A percentile compares a stretch with the other conserved stretches of the same genome.
Conservation (phyloP, 2,329 filamentous ascomycete genomes). For the Claviceps monticola region DNA sequence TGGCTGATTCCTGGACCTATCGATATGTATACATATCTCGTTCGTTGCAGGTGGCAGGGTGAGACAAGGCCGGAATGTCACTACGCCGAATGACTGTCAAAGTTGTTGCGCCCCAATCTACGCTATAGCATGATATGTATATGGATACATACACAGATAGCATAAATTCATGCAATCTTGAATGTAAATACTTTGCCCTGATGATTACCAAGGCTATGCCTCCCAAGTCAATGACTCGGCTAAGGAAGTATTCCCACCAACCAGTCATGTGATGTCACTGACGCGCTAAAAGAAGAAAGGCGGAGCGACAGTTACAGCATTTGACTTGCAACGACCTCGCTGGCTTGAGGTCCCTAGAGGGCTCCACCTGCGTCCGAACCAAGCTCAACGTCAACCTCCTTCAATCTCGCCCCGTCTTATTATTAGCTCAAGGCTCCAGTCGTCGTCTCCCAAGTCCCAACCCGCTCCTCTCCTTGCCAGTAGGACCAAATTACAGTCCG, state of each 20-base stretch:
- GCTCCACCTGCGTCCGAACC: constrained; percentile 24
- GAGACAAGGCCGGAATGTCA: background rate
- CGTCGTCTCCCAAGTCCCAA: constrained; percentile 5
- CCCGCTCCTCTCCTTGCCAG: constrained; percentile 1
- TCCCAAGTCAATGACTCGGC: no score
- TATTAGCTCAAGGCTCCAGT: constrained; percentile 4
- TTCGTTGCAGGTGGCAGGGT: background rate
- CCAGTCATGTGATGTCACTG: constrained; percentile 27
- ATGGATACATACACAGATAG: no score
- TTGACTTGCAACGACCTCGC: constrained; percentile 7
- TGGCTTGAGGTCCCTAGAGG: constrained; percentile 7
- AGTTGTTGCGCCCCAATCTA: background rate
- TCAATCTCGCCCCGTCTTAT: constrained; percentile 19
- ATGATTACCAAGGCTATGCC: no score
- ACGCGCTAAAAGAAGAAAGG: background rate
- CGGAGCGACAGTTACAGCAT: background rate
- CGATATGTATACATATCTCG: no score
- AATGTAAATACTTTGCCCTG: no score
- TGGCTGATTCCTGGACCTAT: no score
- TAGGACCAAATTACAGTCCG: background rate
- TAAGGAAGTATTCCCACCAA: background rate
- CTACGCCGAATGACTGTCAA: background rate
- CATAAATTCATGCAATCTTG: no score
- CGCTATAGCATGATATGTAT: no score
- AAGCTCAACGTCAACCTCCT: constrained; percentile 23